Percentiles rank a stretch among this genome's conserved stretches.
These are phyloP conservation scores for Ophiocordyceps camponoti-rufipedis DNA, from an alignment of 2,329 filamentous ascomycete genomes.

Conservation along the genomic window DNA sequence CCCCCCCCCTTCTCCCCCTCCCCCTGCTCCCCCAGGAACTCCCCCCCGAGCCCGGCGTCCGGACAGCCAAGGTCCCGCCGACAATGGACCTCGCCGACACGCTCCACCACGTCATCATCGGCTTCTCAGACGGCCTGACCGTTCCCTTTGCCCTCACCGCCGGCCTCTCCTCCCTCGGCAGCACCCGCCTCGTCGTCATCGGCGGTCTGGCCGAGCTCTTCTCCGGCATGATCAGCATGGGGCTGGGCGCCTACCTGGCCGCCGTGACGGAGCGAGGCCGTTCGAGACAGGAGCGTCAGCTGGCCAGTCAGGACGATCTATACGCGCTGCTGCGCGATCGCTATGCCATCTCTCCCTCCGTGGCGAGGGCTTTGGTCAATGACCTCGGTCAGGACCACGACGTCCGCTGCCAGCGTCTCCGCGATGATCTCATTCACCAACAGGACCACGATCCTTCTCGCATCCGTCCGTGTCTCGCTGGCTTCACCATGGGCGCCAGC, in stretches of 20 bases:
- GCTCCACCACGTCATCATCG: slow-evolving; percentile 51
- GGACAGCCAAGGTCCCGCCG: neutral
- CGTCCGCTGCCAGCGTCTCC: slow-evolving; percentile 33
- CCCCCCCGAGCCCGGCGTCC: neutral
- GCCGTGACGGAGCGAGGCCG: slow-evolving; percentile 36
- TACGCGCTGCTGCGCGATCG: slow-evolving; percentile 32
- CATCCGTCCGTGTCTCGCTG: slow-evolving; percentile 32
- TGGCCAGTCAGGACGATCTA: slow-evolving; percentile 12
- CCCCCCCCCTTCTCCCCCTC: neutral
- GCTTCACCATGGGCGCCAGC: slow-evolving; percentile 45
- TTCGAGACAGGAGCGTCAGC: slow-evolving; percentile 18
- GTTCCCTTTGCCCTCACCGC: slow-evolving; percentile 67
- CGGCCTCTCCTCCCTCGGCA: slow-evolving; percentile 47
- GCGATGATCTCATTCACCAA: slow-evolving; percentile 39
- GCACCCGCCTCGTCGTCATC: slow-evolving; percentile 48
- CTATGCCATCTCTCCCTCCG: slow-evolving; percentile 26
- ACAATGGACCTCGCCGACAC: slow-evolving; percentile 20
- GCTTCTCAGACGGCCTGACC: slow-evolving; percentile 61
- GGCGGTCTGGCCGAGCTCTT: slow-evolving; percentile 60
- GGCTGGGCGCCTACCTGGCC: slow-evolving; percentile 55
- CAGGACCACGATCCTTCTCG: slow-evolving; percentile 21
- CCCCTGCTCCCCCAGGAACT: slow-evolving; percentile 1
- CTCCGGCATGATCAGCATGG: slow-evolving; percentile 62
- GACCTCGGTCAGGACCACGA: slow-evolving; percentile 25
- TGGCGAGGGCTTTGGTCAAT: slow-evolving; percentile 26